These are phyloP conservation scores for Limnanthes douglasii DNA, from an alignment of 345 rosid species.

Conservation along the genomic window DNA sequence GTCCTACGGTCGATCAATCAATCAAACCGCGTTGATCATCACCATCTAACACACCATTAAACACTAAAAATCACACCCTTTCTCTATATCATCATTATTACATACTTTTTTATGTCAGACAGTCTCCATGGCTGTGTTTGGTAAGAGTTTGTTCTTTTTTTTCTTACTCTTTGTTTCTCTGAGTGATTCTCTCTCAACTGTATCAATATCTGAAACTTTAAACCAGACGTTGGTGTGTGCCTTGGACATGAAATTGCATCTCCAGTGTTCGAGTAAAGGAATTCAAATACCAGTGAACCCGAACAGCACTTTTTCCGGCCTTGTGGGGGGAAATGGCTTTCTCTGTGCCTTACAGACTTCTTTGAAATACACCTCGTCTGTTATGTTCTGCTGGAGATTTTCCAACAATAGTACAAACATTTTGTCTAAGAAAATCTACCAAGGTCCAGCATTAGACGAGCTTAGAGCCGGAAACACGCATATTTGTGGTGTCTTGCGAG, in stretches of 20 bases:
- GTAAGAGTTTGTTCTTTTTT: too few relatives aligned
- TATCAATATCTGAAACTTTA: slow-evolving; percentile 35
- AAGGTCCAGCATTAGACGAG: slow-evolving; percentile 13
- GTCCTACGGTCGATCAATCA: too few relatives aligned
- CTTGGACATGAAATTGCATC: slow-evolving; percentile 9
- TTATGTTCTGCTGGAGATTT: slow-evolving; percentile 47
- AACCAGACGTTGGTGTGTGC: slow-evolving; percentile 36
- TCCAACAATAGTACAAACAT: slow-evolving; percentile 12
- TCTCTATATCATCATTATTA: too few relatives aligned
- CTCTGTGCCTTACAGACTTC: slow-evolving; percentile 23
- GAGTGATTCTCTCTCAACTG: slow-evolving; percentile 27
- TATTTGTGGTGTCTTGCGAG: slow-evolving; percentile 34
- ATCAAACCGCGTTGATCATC: too few relatives aligned
- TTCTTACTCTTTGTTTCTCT: slow-evolving; percentile 5
- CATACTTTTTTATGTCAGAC: too few relatives aligned
- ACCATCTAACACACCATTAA: too few relatives aligned
- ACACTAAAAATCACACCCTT: too few relatives aligned
- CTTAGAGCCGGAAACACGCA: slow-evolving; percentile 35
- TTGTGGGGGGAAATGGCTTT: slow-evolving; percentile 60
- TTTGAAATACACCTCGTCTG: slow-evolving; percentile 12
- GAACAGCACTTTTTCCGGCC: slow-evolving; percentile 17
- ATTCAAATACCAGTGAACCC: slow-evolving; percentile 8
- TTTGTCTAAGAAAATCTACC: slow-evolving; percentile 22
- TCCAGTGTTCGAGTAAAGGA: slow-evolving; percentile 34
- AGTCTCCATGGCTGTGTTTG: too few relatives aligned